Base-by-base conservation (phyloP, 164 flowering plant genomes). In the Litsea cubeba region DNA sequence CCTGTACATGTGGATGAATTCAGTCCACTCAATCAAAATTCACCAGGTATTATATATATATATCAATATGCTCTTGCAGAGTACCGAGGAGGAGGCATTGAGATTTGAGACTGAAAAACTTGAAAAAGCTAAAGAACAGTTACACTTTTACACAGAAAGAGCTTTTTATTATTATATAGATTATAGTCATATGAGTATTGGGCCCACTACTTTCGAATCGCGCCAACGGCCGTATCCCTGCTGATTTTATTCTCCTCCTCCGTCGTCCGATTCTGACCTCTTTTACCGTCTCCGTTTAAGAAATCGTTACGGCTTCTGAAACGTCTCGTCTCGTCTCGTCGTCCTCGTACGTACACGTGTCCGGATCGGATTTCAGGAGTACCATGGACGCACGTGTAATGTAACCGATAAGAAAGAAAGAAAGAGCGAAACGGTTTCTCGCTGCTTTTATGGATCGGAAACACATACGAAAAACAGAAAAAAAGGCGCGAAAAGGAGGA, bases 211-310 rank as follows among this genome's bases (percentile, higher is more conserved):
- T 17, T 22, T 26, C 18, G 40, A 66, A 30, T 28, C 2, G 11
- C 49, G 40, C 69, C 69, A 66, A 66, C 49, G 69, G 28, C 69
- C 69, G 46, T 25, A 66, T 66, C 69, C 69, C 69, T 30, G 28
- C 69, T 18, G 69, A 66, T 66, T 66, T 66, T 66, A 66, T 66
- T 66, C 69, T 30, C 66, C n/a, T 11, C 69, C 14, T 1, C 17
- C 28, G 14, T 24, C 32, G 5, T 25, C 26, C 5, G 35, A 30
- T 12, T 63, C 28, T 63, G 14, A 54, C 20, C n/a, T 20, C 60
- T 54, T 54, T 54, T 18, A 54, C 60, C 60, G 15, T 54, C 60
- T 54, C 60, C 60, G 60, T 54, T 54, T 5, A 17, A 54, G 20
- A 54, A 54, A 54, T 54, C 60, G 60, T 54, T 54, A 54, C 60